phyloP scores from a whole-genome alignment of 2,329 filamentous ascomycete genomes.

The Clonostachys byssicola region DNA sequence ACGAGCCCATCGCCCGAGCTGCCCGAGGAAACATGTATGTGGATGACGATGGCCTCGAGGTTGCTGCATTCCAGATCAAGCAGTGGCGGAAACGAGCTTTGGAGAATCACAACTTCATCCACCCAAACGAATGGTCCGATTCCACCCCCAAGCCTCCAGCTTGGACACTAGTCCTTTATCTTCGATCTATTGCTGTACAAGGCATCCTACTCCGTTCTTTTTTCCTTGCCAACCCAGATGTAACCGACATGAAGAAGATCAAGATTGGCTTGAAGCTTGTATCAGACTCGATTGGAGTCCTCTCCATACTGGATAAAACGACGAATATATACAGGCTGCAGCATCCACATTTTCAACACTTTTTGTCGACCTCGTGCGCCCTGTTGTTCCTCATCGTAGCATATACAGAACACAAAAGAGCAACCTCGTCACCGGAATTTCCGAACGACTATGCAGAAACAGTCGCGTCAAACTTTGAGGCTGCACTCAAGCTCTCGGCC shows the following conservation, averaged over 20 bases:
- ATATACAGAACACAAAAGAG: conserved; percentile 1
- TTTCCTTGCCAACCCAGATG: conserved; percentile 1
- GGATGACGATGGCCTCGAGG: conserved; percentile 16
- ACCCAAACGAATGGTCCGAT: neutral
- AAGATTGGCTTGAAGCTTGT: neutral
- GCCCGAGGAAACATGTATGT: conserved; percentile 8
- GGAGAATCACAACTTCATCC: conserved; percentile 2
- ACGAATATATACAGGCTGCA: conserved; percentile 1
- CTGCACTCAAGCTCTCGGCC: too few species aligned
- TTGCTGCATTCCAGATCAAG: conserved; percentile 19
- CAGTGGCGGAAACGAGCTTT: conserved; percentile 16
- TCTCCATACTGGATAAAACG: conserved; percentile 1
- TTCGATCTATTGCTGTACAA: conserved; percentile 1
- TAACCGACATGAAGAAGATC: neutral
- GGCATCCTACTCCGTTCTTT: conserved; percentile 2
- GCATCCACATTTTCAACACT: conserved; percentile 2
- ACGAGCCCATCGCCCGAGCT: conserved; percentile 6
- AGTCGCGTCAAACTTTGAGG: too few species aligned
- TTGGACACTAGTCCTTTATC: conserved; percentile 1
- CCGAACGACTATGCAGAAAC: too few species aligned
- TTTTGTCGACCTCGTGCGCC: conserved; percentile 1
- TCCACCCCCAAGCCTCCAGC: neutral
- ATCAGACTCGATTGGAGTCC: neutral
- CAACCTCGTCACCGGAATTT: too few species aligned
- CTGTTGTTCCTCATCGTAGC: conserved; percentile 2